Evolutionary conservation across 2,329 filamentous ascomycete genomes (phyloP).

Genomic region (Pseudofabraea citricarpa): DNA sequence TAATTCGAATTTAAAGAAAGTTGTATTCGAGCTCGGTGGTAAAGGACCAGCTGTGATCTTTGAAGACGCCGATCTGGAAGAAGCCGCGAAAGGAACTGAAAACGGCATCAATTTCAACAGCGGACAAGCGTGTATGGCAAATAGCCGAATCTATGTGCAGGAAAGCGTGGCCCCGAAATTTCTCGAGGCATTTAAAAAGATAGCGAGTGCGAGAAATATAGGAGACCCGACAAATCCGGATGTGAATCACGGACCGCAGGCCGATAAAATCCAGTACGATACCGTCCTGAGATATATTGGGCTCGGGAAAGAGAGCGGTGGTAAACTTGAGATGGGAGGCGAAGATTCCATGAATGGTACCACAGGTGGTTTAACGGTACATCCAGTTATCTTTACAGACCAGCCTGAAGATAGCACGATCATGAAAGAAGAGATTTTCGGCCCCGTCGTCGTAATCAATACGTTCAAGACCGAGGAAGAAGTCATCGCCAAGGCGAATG

Average conservation of each 20-base stretch:
- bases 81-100: conserved; percentile 36
- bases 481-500: conserved; percentile 47
- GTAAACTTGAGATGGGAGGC: conserved; percentile 29
- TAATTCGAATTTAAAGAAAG: conserved; percentile 33
- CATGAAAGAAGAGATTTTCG: conserved; percentile 66
- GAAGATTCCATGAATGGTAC: conserved; percentile 23
- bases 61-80: conserved; percentile 35
- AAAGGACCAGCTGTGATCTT: conserved; percentile 37
- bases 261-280: conserved; percentile 39
- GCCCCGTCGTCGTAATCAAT: conserved; percentile 60
- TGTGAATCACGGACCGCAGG: conserved; percentile 40
- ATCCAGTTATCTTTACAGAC: conserved; percentile 64
- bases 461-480: conserved; percentile 65
- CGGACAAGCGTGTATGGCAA: conserved; percentile 56
- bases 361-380: conserved; percentile 57
- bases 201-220: conserved; percentile 29
- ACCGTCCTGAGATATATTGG: conserved; percentile 37
- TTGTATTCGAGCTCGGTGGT: conserved; percentile 36
- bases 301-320: conserved; percentile 34
- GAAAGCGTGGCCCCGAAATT: conserved; percentile 44
- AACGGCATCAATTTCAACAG: conserved; percentile 54
- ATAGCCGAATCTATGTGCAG: conserved; percentile 52
- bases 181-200: conserved; percentile 29
- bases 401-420: conserved; percentile 64
- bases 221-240: conserved; percentile 36